Percentiles rank a stretch among this genome's conserved stretches.
Conservation (phyloP, 2,329 filamentous ascomycete genomes). For the Trichoderma brevicompactum region DNA sequence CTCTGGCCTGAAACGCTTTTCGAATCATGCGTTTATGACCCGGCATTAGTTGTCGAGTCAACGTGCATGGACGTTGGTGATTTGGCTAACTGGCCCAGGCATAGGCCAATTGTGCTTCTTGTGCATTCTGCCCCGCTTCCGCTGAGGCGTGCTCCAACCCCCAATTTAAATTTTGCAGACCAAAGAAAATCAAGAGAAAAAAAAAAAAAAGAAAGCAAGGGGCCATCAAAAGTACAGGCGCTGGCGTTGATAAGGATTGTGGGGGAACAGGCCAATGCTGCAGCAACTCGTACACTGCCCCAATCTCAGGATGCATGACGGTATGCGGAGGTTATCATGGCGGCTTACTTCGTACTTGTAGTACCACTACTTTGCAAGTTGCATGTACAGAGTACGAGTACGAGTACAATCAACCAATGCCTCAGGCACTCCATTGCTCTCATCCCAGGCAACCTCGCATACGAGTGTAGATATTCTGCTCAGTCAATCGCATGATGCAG, state of each 20-base stretch:
- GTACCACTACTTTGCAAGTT: too few relatives aligned
- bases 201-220: neutral
- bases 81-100: neutral
- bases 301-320: too few relatives aligned
- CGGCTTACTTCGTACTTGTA: too few relatives aligned
- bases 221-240: neutral
- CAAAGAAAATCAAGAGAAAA: neutral
- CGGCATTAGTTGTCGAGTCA: slow-evolving; percentile 8
- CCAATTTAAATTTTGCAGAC: neutral
- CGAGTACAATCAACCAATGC: too few relatives aligned
- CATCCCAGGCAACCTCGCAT: too few relatives aligned
- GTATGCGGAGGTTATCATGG: too few relatives aligned
- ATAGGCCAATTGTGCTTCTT: too few relatives aligned
- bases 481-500: too few relatives aligned
- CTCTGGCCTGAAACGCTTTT: neutral
- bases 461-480: too few relatives aligned
- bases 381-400: too few relatives aligned
- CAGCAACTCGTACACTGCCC: neutral
- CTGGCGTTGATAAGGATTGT: slow-evolving; percentile 3
- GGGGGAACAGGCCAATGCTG: neutral
- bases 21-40: slow-evolving; percentile 9
- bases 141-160: neutral
- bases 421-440: too few relatives aligned
- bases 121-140: neutral
- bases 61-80: neutral